Base-by-base conservation (phyloP, 1,284 basidiomycete species). In the Cystobasidium slooffiae region DNA sequence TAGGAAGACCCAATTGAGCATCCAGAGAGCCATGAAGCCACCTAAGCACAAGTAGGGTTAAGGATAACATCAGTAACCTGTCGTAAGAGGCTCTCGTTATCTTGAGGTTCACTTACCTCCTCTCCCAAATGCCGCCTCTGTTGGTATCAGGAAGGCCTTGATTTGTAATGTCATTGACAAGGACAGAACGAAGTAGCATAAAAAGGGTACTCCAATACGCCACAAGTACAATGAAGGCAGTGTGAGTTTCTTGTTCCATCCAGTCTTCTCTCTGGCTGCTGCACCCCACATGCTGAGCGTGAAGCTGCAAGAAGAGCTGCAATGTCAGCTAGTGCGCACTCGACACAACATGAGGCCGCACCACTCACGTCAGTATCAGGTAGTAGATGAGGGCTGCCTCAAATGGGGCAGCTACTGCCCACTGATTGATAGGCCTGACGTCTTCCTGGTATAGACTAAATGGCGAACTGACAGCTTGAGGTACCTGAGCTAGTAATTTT, bases 301-400 rank as follows among this genome's bases (percentile, higher is more conserved):
- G 72, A 81, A 81, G n/a, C 56, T 59, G 51, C 49, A 31, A 14
- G 46, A 46, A 8, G 41, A 66, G 18, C 2, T n/a, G 39, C n/a
- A 12, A 37, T 39, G n/a, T 65, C 31, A 51, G 20, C 20, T 14
- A 56, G 12, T 4, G 24, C n/a, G 55, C 18, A 14, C 4, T 31
- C n/a, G 31, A 18, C 14, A 18, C n/a, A 8, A 37, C 55, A 31
- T 5, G 31, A 31, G 31, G 5, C 31, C 24, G 31, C 55, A 66
- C 20, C 22, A 56, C 46, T 47, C n/a, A 75, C 0, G 81, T 78
- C 41, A 82, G 79, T 70, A 81, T 82, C 63, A 81, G 78, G 69
- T 78, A 81, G 77, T 82, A 82, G 70, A 82, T 81, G 53, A 81
- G 69, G 47, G 74, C 78, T 6, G 81, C 81, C 77, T 82, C 81